phyloP scores from a whole-genome alignment of 1,284 basidiomycete genomes.

The Anthracocystis setariae region DNA sequence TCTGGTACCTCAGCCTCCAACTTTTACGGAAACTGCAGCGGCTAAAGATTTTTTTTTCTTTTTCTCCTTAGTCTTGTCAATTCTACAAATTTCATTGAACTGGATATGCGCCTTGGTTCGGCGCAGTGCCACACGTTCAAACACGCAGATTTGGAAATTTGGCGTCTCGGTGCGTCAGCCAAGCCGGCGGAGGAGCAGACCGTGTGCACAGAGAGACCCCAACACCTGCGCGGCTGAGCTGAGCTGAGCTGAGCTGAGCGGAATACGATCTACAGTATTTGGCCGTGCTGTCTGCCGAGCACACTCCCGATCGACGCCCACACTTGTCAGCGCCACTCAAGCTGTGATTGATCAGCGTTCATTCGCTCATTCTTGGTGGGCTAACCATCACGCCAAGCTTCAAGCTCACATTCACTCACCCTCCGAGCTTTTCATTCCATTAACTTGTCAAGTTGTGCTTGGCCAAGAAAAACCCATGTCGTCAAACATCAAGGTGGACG shows the following conservation, averaged over 20 bases:
- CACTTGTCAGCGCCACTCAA: not conserved
- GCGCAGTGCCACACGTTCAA: too few relatives aligned
- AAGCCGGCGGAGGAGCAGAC: not conserved
- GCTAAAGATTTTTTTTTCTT: constrained; percentile 4
- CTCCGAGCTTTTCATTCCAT: too few relatives aligned
- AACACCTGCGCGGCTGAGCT: too few relatives aligned
- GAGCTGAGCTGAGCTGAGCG: constrained; percentile 6
- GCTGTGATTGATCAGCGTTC: not conserved
- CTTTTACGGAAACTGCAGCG: constrained; percentile 7
- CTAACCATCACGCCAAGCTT: too few relatives aligned
- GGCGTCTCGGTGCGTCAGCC: not conserved
- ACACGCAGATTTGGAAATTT: too few relatives aligned
- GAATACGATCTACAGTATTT: not conserved
- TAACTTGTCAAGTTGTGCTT: too few relatives aligned
- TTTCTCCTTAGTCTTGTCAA: not conserved
- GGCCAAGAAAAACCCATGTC: too few relatives aligned
- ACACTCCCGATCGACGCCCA: not conserved
- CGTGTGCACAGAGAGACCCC: too few relatives aligned
- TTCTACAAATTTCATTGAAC: constrained; percentile 1
- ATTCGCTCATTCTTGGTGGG: not conserved
- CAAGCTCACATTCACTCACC: too few relatives aligned
- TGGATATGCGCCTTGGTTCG: not conserved
- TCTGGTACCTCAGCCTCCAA: too few relatives aligned
- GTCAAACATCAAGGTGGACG: too few relatives aligned
- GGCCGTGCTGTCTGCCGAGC: not conserved